These are phyloP conservation scores for Phylloporus sp. DNA, from an alignment of 768 basidiomycete genomes.

Conservation along the genomic window DNA sequence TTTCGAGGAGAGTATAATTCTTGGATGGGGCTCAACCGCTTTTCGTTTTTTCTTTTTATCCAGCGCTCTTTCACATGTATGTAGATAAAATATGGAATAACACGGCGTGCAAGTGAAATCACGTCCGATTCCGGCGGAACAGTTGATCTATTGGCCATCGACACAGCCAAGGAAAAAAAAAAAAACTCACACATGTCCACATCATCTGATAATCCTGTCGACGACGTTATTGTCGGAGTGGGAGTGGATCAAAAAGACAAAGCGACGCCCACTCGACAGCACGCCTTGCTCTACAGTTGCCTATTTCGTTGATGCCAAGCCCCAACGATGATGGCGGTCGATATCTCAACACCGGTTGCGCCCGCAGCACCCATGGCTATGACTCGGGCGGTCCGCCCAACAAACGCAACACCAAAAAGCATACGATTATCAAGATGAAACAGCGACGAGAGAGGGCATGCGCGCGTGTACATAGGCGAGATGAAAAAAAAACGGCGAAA, in stretches of 20 bases:
- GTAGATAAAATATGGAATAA: slow-evolving; percentile 16
- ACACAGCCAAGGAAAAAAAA: too few relatives aligned
- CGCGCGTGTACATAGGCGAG: not conserved
- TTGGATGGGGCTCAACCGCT: not conserved
- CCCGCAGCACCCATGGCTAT: not conserved
- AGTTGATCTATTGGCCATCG: too few relatives aligned
- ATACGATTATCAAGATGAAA: not conserved
- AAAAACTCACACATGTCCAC: too few relatives aligned
- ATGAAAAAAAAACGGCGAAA: not conserved
- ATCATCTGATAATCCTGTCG: too few relatives aligned
- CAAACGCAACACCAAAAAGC: not conserved
- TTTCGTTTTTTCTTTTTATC: not conserved
- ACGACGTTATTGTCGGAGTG: too few relatives aligned
- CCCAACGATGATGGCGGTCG: too few relatives aligned
- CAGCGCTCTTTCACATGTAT: slow-evolving; percentile 9
- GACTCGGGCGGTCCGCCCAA: not conserved
- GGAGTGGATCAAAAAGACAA: too few relatives aligned
- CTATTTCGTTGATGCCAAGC: too few relatives aligned
- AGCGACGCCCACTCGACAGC: too few relatives aligned
- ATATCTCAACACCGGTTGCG: too few relatives aligned
- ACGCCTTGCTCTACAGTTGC: too few relatives aligned
- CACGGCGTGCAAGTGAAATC: not conserved
- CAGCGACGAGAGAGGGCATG: not conserved
- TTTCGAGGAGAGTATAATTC: slow-evolving; percentile 4
- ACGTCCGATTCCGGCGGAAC: not conserved